These are phyloP conservation scores for Penicillium psychrofluorescens DNA, from an alignment of 495 filamentous ascomycete species.

Conservation along the genomic window DNA sequence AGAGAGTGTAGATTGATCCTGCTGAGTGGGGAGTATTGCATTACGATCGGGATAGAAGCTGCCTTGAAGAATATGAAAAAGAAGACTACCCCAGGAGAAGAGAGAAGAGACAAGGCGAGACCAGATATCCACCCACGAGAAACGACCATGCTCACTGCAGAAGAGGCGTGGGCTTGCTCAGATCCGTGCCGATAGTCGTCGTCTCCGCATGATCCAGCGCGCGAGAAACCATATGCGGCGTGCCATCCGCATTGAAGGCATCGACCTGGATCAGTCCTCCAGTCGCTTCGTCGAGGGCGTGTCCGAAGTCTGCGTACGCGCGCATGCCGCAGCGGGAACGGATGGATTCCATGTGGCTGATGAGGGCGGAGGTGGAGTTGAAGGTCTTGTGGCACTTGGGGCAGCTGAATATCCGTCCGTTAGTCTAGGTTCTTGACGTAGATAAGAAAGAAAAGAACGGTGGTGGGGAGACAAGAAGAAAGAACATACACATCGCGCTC, in stretches of 20 bases:
- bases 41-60: too few relatives aligned
- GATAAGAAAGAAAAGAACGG: not conserved
- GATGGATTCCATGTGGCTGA: constrained; percentile 43
- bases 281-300: constrained; percentile 38
- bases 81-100: too few relatives aligned
- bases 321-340: constrained; percentile 35
- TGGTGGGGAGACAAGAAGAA: not conserved
- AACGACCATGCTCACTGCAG: not conserved
- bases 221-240: not conserved
- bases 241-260: constrained; percentile 19
- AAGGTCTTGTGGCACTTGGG: constrained; percentile 40
- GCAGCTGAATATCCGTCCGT: constrained; percentile 15
- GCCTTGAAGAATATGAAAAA: too few relatives aligned
- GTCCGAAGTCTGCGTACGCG: constrained; percentile 20
- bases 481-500: too few relatives aligned
- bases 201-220: not conserved
- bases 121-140: not conserved
- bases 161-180: not conserved
- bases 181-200: not conserved
- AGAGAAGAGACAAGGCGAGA: not conserved
- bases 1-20: too few relatives aligned
- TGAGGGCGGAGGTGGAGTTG: constrained; percentile 31
- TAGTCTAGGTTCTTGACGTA: not conserved
- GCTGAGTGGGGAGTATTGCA: too few relatives aligned
- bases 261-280: constrained; percentile 38